These are phyloP conservation scores for Blastobotrys arbuscula DNA, from an alignment of 1,139 yeast genomes.

Conservation along the genomic window DNA sequence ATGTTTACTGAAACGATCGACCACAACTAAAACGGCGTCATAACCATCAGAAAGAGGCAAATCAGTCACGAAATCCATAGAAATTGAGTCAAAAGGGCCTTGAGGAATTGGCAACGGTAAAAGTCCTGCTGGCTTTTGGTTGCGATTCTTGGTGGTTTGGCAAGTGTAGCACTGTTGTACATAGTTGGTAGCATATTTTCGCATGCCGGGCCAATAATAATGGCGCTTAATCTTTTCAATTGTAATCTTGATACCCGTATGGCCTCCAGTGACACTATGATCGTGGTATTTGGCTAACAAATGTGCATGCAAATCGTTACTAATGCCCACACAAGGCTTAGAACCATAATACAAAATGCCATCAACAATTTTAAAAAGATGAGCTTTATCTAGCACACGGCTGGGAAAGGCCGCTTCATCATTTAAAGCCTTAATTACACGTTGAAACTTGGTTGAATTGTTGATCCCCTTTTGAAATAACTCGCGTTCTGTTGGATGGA, in stretches of 20 bases:
- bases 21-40: constrained; percentile 1
- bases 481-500: no score
- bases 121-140: background rate
- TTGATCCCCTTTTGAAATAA: no score
- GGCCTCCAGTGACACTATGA: background rate
- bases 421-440: no score
- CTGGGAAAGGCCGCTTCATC: no score
- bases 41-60: background rate
- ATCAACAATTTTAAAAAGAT: no score
- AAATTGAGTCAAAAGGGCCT: background rate
- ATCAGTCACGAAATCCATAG: constrained; percentile 8
- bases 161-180: background rate
- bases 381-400: no score
- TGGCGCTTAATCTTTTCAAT: background rate
- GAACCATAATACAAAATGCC: background rate
- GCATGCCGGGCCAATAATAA: background rate
- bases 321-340: background rate
- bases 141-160: constrained; percentile 1
- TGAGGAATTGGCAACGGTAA: constrained; percentile 3
- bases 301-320: background rate
- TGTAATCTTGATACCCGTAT: background rate
- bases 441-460: no score
- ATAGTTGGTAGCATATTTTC: background rate
- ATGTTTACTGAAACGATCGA: background rate
- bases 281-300: background rate